phyloP scores from a whole-genome alignment of 192 early-diverging fungal species.

The Lunasporangiospora selenospora region DNA sequence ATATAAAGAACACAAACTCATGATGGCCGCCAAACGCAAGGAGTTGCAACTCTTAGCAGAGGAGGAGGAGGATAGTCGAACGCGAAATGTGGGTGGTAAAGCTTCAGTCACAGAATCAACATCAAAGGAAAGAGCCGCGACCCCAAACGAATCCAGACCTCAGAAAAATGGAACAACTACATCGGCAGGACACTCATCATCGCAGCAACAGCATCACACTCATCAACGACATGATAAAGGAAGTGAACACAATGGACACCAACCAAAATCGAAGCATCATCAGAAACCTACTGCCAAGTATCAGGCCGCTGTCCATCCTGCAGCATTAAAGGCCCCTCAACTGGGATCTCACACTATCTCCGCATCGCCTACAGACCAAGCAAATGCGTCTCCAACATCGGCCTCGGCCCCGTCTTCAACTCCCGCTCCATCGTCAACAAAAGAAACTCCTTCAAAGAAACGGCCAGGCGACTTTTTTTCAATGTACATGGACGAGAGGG shows the following conservation, averaged over 20 bases:
- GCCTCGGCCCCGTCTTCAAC: neutral
- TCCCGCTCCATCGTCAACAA: neutral
- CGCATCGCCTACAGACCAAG: too few species aligned
- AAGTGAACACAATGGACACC: neutral
- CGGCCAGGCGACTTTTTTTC: constrained; percentile 54
- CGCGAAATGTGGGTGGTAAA: constrained; percentile 32
- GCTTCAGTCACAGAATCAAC: neutral
- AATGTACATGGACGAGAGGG: constrained; percentile 55
- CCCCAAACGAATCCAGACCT: too few species aligned
- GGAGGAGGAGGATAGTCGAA: constrained; percentile 27
- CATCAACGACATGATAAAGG: neutral
- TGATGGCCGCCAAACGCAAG: constrained; percentile 46
- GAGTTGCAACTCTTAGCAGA: constrained; percentile 27
- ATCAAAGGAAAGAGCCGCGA: neutral
- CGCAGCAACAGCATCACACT: neutral
- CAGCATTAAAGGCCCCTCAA: constrained; percentile 12
- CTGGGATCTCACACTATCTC: too few species aligned
- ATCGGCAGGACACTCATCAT: neutral
- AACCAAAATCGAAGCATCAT: constrained; percentile 3
- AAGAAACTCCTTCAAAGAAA: constrained; percentile 8
- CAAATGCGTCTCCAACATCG: neutral
- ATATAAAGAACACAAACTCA: constrained; percentile 46
- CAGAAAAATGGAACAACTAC: too few species aligned
- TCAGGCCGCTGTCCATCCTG: constrained; percentile 28
- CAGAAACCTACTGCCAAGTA: constrained; percentile 29